phyloP scores from a whole-genome alignment of 2,329 filamentous ascomycete species.

The Cercospora zeina region DNA sequence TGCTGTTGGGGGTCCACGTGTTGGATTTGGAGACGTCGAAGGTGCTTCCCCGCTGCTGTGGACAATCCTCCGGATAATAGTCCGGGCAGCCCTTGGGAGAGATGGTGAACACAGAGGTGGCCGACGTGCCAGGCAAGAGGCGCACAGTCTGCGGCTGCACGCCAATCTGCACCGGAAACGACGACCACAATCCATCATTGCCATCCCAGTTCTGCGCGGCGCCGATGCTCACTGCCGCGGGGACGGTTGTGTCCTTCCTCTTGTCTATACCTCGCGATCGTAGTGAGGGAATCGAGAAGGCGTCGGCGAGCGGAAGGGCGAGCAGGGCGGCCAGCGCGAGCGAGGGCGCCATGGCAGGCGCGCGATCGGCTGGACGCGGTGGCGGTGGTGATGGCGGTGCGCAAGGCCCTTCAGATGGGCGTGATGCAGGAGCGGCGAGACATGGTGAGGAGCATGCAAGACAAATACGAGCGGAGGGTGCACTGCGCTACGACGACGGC shows the following conservation, averaged over 20 bases:
- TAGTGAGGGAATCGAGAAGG: slow-evolving; percentile 15
- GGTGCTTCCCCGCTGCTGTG: slow-evolving; percentile 35
- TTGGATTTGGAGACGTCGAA: slow-evolving; percentile 58
- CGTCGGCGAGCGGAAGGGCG: slow-evolving; percentile 12
- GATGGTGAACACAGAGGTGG: slow-evolving; percentile 37
- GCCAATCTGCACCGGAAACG: slow-evolving; percentile 42
- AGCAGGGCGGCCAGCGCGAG: slow-evolving; percentile 13
- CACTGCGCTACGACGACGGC: not conserved
- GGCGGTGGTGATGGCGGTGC: not conserved
- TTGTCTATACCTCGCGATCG: slow-evolving; percentile 6
- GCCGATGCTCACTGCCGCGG: slow-evolving; percentile 38
- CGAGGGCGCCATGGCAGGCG: not conserved
- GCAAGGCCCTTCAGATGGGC: not conserved
- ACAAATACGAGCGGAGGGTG: not conserved
- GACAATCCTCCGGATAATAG: slow-evolving; percentile 36
- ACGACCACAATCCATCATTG: slow-evolving; percentile 42
- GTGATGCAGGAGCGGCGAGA: not conserved
- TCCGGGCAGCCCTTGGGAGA: slow-evolving; percentile 36
- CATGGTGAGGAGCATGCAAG: not conserved
- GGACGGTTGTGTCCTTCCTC: slow-evolving; percentile 29
- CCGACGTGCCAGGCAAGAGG: slow-evolving; percentile 39
- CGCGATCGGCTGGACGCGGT: not conserved
- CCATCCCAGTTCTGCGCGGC: slow-evolving; percentile 45
- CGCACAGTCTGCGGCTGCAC: slow-evolving; percentile 39
- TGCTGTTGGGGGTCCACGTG: slow-evolving; percentile 62